These are phyloP conservation scores for Ceratocystis harringtonii DNA, from an alignment of 2,329 filamentous ascomycete genomes.

Conservation along the genomic window DNA sequence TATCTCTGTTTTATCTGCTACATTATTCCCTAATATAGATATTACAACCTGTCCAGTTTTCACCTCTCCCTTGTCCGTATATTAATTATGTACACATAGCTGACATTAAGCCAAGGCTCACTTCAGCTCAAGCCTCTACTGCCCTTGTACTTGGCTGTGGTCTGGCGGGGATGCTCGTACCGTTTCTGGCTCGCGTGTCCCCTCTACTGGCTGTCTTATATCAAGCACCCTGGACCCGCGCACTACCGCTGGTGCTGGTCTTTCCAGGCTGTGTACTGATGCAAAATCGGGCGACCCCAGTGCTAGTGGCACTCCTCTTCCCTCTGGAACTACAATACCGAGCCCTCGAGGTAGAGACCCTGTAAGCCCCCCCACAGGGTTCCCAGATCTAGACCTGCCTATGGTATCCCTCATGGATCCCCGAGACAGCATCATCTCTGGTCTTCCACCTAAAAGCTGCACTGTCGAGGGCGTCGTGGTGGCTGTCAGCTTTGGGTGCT, in stretches of 20 bases:
- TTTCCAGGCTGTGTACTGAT: neutral
- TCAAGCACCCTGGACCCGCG: neutral
- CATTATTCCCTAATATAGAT: neutral
- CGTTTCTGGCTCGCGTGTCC: neutral
- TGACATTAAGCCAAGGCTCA: neutral
- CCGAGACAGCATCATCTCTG: neutral
- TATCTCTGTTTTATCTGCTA: too few relatives aligned
- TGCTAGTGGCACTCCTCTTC: neutral
- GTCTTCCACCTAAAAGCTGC: neutral
- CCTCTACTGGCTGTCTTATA: neutral
- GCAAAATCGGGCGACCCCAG: neutral
- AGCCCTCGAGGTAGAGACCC: neutral
- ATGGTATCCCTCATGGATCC: neutral
- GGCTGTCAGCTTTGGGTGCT: neutral
- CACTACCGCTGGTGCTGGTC: neutral
- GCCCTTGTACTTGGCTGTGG: neutral
- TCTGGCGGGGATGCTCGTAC: neutral
- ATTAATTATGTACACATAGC: neutral
- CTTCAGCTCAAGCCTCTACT: neutral
- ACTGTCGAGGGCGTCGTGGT: neutral
- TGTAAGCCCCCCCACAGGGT: neutral
- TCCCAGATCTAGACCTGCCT: neutral
- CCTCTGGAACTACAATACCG: neutral
- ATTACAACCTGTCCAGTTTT: neutral
- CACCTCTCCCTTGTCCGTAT: neutral